These are phyloP conservation scores for Glebionis coronaria DNA, from an alignment of 129 eudicot genomes.

Conservation along the genomic window DNA sequence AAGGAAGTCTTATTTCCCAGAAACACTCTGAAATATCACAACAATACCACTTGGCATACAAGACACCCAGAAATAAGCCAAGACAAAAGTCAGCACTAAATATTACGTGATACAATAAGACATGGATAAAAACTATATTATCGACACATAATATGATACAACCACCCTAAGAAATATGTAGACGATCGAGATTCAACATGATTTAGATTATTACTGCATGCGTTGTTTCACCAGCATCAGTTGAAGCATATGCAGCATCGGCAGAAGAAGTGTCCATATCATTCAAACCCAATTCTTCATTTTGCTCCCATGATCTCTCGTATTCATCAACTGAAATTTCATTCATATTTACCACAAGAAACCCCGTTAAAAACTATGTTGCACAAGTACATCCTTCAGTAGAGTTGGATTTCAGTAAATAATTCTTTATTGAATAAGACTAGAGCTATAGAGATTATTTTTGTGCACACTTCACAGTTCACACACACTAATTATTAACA, in stretches of 20 bases:
- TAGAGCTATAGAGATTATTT: not conserved
- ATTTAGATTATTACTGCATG: not conserved
- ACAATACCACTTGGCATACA: not conserved
- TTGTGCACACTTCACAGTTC: not conserved
- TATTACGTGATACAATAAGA: not conserved
- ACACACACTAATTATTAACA: not conserved
- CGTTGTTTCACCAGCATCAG: slow-evolving; percentile 20
- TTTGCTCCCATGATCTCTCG: slow-evolving; percentile 94
- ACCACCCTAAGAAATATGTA: not conserved
- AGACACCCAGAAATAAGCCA: not conserved
- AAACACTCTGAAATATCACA: not conserved
- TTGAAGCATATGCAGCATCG: slow-evolving; percentile 67
- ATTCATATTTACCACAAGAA: slow-evolving; percentile 6
- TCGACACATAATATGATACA: not conserved
- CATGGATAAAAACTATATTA: not conserved
- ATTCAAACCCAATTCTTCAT: slow-evolving; percentile 91
- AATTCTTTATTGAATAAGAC: too few species aligned
- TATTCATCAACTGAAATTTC: slow-evolving; percentile 64
- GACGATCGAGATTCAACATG: not conserved
- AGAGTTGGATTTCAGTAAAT: too few species aligned
- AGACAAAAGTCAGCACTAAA: not conserved
- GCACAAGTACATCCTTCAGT: too few species aligned
- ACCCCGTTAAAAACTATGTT: not conserved
- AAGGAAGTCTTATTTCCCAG: too few species aligned
- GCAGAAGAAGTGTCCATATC: slow-evolving; percentile 98